phyloP scores from a whole-genome alignment of 495 filamentous ascomycete genomes.

The Penicillium canescens region DNA sequence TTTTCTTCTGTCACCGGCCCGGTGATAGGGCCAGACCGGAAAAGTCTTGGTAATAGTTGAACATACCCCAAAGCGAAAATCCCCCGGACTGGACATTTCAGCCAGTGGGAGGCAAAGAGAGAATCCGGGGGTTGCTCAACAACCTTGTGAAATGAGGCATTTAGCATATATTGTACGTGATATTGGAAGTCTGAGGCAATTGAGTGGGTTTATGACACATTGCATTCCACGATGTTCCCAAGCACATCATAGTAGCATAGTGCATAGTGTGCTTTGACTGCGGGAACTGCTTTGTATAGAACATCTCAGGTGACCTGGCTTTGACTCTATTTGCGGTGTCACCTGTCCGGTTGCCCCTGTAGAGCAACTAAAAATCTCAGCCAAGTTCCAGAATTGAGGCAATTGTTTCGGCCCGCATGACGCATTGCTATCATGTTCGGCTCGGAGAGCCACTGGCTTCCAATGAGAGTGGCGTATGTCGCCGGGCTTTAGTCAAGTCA shows the following conservation, averaged over 20 bases:
- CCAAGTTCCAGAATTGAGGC: constrained; percentile 21
- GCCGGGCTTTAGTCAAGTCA: constrained; percentile 27
- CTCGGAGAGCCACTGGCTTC: constrained; percentile 21
- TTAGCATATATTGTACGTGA: not conserved
- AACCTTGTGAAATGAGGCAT: constrained; percentile 11
- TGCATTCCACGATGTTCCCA: constrained; percentile 28
- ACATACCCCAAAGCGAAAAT: constrained; percentile 19
- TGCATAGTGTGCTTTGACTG: no score
- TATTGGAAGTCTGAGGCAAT: not conserved
- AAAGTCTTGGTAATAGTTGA: constrained; percentile 3
- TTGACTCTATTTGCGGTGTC: constrained; percentile 5
- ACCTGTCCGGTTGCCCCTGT: constrained; percentile 5
- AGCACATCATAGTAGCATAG: constrained; percentile 10
- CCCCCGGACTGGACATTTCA: constrained; percentile 18
- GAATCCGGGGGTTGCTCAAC: constrained; percentile 1
- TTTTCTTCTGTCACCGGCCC: constrained; percentile 15
- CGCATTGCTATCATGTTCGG: constrained; percentile 33
- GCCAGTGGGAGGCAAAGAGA: no score
- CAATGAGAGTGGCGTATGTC: constrained; percentile 19
- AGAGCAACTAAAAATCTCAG: constrained; percentile 2
- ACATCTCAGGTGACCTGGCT: constrained; percentile 5
- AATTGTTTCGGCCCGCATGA: constrained; percentile 37
- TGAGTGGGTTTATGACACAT: constrained; percentile 23
- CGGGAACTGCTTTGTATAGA: not conserved
- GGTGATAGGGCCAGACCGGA: constrained; percentile 3